Evolutionary conservation across 225 moss, liverwort and hornwort genomes (phyloP).

Genomic region (Polytrichum formosum): DNA sequence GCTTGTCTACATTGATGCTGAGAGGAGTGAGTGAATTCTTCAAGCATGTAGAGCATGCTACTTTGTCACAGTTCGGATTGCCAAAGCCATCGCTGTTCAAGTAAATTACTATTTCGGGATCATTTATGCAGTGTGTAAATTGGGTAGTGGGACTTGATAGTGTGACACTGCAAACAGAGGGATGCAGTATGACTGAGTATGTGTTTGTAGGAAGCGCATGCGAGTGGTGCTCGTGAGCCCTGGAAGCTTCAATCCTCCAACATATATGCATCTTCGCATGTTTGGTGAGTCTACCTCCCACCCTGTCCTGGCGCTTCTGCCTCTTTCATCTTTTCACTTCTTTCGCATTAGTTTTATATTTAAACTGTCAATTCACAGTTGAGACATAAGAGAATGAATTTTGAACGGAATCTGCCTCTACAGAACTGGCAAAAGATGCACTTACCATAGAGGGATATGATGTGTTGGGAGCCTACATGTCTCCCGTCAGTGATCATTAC

Average conservation of each 20-base stretch:
- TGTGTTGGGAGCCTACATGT: slow-evolving; percentile 89
- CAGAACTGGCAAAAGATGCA: slow-evolving; percentile 90
- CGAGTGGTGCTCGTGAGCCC: slow-evolving; percentile 74
- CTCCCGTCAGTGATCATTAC: slow-evolving; percentile 85
- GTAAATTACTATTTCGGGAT: no score
- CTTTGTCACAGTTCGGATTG: no score
- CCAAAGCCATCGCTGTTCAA: no score
- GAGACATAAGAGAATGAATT: no score
- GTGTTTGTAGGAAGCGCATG: slow-evolving; percentile 60
- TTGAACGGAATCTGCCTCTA: not conserved
- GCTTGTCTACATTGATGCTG: no score
- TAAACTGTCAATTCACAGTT: no score
- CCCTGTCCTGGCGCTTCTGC: no score
- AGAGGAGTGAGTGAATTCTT: no score
- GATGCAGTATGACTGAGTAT: not conserved
- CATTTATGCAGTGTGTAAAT: not conserved
- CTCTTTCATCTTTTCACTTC: not conserved
- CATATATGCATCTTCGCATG: slow-evolving; percentile 98
- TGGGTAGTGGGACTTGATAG: not conserved
- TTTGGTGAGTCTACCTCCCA: slow-evolving; percentile 55
- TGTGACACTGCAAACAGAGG: not conserved
- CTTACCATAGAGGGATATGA: slow-evolving; percentile 81
- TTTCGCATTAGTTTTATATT: not conserved
- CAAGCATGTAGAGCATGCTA: no score
- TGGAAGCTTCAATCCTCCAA: slow-evolving; percentile 97